Percentiles rank a stretch among this genome's conserved stretches.
Evolutionary conservation across 225 moss, liverwort and hornwort genomes (phyloP).

Genomic region (Anthoceros angustus): DNA sequence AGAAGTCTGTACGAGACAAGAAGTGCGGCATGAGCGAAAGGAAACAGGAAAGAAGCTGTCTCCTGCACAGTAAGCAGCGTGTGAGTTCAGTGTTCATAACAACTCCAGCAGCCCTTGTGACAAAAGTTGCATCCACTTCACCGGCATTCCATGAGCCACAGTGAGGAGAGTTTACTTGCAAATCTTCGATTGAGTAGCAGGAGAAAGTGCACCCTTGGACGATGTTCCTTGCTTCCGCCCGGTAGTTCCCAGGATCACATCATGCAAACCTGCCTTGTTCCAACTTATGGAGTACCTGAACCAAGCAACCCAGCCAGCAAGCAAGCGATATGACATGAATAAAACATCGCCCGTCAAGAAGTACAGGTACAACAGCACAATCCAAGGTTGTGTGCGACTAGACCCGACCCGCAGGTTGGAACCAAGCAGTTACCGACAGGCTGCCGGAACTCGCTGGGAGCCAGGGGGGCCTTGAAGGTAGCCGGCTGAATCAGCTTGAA

Average conservation of each 20-base stretch:
- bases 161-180: constrained; percentile 48
- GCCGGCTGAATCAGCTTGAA: constrained; percentile 58
- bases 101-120: background rate
- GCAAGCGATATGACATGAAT: background rate
- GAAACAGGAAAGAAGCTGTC: background rate
- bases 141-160: background rate
- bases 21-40: background rate
- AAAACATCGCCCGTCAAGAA: background rate
- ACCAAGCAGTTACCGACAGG: constrained; percentile 32
- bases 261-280: constrained; percentile 59
- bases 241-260: constrained; percentile 79
- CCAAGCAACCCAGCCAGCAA: constrained; percentile 8
- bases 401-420: constrained; percentile 58
- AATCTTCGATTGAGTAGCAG: constrained; percentile 59
- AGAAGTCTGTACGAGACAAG: background rate
- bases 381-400: background rate
- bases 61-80: background rate
- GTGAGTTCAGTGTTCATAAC: background rate
- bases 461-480: constrained; percentile 47
- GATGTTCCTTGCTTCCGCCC: constrained; percentile 92
- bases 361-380: background rate
- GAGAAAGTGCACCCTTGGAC: constrained; percentile 61
- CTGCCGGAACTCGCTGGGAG: constrained; percentile 42
- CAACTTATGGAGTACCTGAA: constrained; percentile 75
- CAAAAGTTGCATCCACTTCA: background rate